Conservation (phyloP, 2,329 filamentous ascomycete species). For the Harringtonia lauricola region DNA sequence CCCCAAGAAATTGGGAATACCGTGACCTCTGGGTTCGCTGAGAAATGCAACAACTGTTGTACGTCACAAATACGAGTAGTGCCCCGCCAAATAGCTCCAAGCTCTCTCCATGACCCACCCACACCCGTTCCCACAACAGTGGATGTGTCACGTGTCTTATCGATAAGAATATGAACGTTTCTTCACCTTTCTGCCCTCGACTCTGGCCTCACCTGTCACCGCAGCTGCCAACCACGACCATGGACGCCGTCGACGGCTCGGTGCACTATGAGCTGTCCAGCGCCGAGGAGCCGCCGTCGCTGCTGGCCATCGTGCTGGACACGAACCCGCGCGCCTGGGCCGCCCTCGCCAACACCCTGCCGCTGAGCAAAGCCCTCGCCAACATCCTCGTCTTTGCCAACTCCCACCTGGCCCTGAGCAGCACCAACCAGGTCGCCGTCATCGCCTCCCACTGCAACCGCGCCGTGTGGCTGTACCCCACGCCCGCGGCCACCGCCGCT, state of each 20-base stretch:
- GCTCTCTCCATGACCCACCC: too few relatives aligned
- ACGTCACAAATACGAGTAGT: too few relatives aligned
- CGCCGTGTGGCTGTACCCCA: constrained; percentile 82
- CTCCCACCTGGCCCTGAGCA: constrained; percentile 87
- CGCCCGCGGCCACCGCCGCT: constrained; percentile 21
- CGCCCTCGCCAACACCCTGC: constrained; percentile 59
- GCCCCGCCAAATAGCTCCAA: too few relatives aligned
- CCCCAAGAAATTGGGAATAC: too few relatives aligned
- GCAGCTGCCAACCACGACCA: too few relatives aligned
- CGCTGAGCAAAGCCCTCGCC: constrained; percentile 74
- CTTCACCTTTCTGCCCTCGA: too few relatives aligned
- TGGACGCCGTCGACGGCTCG: constrained; percentile 47
- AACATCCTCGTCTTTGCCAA: constrained; percentile 94
- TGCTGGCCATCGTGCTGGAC: constrained; percentile 85
- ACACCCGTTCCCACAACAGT: too few relatives aligned
- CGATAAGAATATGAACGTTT: too few relatives aligned
- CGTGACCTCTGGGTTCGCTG: too few relatives aligned
- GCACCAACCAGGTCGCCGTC: constrained; percentile 84
- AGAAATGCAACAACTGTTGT: too few relatives aligned
- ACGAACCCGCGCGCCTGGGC: constrained; percentile 92
- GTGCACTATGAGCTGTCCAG: constrained; percentile 47
- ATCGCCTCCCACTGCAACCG: constrained; percentile 82
- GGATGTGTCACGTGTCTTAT: too few relatives aligned
- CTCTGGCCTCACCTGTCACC: too few relatives aligned
- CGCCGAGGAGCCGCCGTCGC: constrained; percentile 56